Evolutionary conservation across 2,329 filamentous ascomycete species (phyloP).

Genomic region (Plectosphaerella sp.): DNA sequence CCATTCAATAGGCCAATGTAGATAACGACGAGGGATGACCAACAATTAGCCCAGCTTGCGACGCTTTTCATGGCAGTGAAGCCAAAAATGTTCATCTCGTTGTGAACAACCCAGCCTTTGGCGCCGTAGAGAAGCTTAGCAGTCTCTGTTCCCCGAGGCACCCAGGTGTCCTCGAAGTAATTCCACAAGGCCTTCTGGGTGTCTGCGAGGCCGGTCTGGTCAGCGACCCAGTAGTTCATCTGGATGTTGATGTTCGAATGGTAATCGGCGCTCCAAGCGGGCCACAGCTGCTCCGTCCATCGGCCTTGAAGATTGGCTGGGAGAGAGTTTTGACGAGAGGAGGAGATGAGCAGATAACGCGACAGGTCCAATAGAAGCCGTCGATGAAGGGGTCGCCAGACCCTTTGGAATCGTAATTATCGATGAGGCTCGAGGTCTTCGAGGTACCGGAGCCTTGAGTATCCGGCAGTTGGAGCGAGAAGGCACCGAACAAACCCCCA

Average conservation of each 20-base stretch:
- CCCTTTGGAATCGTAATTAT: slow-evolving; percentile 21
- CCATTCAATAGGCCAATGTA: no score
- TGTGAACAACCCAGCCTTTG: slow-evolving; percentile 51
- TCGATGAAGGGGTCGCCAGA: slow-evolving; percentile 47
- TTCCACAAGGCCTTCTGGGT: slow-evolving; percentile 43
- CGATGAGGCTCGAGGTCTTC: slow-evolving; percentile 35
- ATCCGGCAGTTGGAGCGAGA: slow-evolving; percentile 41
- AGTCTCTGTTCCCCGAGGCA: slow-evolving; percentile 46
- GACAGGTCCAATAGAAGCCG: slow-evolving; percentile 47
- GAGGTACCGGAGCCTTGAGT: slow-evolving; percentile 28
- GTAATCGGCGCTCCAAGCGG: slow-evolving; percentile 46
- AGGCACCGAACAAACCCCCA: slow-evolving; percentile 27
- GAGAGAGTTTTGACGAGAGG: slow-evolving; percentile 43
- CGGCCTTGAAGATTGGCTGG: slow-evolving; percentile 54
- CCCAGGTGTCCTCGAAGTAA: slow-evolving; percentile 50
- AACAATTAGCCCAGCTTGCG: slow-evolving; percentile 25
- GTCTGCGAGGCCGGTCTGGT: slow-evolving; percentile 44
- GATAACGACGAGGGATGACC: slow-evolving; percentile 1
- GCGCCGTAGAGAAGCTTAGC: slow-evolving; percentile 49
- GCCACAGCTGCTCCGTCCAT: slow-evolving; percentile 42
- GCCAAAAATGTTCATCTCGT: slow-evolving; percentile 56
- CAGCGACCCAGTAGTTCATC: slow-evolving; percentile 57
- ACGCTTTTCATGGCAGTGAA: slow-evolving; percentile 38
- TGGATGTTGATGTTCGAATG: slow-evolving; percentile 57
- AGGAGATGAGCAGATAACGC: slow-evolving; percentile 50